These are phyloP conservation scores for Prunus fruticosa DNA, from an alignment of 306 rosid genomes.

Conservation along the genomic window DNA sequence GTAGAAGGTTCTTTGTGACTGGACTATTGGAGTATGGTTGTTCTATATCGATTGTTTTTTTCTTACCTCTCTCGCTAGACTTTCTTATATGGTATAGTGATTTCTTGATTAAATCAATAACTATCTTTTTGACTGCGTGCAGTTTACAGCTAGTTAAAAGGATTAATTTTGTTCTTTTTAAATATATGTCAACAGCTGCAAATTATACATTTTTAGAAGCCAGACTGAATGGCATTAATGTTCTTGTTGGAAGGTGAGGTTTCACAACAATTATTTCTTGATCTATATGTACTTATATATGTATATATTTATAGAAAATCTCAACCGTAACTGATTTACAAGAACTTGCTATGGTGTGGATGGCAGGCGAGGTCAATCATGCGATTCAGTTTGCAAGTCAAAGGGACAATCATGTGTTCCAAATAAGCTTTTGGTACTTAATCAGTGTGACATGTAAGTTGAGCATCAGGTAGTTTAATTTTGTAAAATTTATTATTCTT, in stretches of 20 bases:
- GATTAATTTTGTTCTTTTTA: constrained; percentile 20
- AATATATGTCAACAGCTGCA: constrained; percentile 39
- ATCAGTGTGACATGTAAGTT: constrained; percentile 88
- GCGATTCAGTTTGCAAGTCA: constrained; percentile 78
- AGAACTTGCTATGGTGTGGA: constrained; percentile 34
- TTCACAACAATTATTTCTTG: constrained; percentile 11
- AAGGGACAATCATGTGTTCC: constrained; percentile 88
- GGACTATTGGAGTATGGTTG: background rate
- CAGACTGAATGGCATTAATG: constrained; percentile 71
- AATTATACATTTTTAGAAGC: constrained; percentile 53
- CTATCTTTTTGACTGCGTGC: constrained; percentile 1
- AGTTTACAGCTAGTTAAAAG: background rate
- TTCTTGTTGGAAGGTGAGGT: constrained; percentile 82
- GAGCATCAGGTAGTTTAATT: constrained; percentile 4
- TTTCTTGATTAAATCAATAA: background rate
- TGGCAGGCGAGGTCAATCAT: constrained; percentile 82
- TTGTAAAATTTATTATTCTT: background rate
- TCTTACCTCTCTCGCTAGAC: background rate
- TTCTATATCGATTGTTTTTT: too few species aligned
- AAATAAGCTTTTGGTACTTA: constrained; percentile 75
- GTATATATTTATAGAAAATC: background rate
- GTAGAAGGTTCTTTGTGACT: background rate
- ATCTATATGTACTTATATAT: background rate
- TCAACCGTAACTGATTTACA: constrained; percentile 23
- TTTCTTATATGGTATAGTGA: background rate